phyloP scores from a whole-genome alignment of 2,329 filamentous ascomycete genomes.

The Purpureocillium takamizusanense region DNA sequence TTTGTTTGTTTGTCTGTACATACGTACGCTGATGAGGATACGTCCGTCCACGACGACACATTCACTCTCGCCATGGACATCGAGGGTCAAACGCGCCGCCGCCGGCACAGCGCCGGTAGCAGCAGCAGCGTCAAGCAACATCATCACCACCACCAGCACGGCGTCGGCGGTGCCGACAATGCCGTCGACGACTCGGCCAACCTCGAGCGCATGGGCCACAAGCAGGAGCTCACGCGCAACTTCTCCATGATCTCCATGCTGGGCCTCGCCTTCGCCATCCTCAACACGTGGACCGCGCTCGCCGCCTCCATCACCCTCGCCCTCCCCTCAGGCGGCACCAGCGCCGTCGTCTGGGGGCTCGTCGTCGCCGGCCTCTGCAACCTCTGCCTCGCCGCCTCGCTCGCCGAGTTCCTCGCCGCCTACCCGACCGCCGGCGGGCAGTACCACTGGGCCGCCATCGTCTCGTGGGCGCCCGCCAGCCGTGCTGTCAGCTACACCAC shows the following conservation, averaged over 20 bases:
- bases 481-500: constrained; percentile 60
- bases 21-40: too few relatives aligned
- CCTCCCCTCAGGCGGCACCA: constrained; percentile 62
- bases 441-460: constrained; percentile 64
- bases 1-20: too few relatives aligned
- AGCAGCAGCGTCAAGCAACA: too few relatives aligned
- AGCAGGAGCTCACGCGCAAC: constrained; percentile 39
- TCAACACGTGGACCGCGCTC: constrained; percentile 41
- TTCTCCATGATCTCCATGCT: constrained; percentile 40
- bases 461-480: constrained; percentile 51
- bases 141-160: too few relatives aligned
- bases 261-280: constrained; percentile 37
- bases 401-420: constrained; percentile 63
- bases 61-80: too few relatives aligned
- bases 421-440: constrained; percentile 52
- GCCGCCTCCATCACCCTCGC: constrained; percentile 36
- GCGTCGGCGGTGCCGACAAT: too few relatives aligned
- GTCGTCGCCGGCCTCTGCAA: constrained; percentile 57
- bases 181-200: constrained; percentile 23
- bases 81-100: too few relatives aligned
- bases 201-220: constrained; percentile 36
- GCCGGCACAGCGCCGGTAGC: too few relatives aligned
- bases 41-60: too few relatives aligned
- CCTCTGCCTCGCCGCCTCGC: constrained; percentile 56
- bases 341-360: constrained; percentile 65